Base-by-base conservation (phyloP, 208 protist species). In the Acanthamoeba comandoni region DNA sequence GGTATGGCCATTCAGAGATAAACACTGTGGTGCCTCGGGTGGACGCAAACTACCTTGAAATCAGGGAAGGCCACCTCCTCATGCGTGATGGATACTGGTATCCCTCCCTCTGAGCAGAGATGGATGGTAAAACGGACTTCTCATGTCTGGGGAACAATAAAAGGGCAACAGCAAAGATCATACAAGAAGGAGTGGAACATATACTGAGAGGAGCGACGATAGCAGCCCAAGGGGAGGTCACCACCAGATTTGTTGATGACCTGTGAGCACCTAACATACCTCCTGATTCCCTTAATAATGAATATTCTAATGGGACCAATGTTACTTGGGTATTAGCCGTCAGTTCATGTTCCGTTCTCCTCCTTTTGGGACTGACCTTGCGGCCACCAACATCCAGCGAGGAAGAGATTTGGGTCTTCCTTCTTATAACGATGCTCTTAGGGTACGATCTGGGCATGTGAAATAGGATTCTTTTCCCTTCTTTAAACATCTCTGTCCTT, bases 1-100 rank as follows among this genome's bases (percentile, higher is more conserved):
- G 94, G 26, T 95, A 92, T 69, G 94, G 94, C 29, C 94, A 95
- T 80, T 75, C 58, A 60, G 91, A 91, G 57, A 87, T 92, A 9
- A 89, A 89, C n/a, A 48, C n/a, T 8, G 31, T 55, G 2, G 19
- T 93, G 15, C 11, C 35, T 2, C 77, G 53, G 17, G 51, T 92
- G 12, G 67, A 91, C 53, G 84, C 26, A 2, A 19, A 93, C 2
- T 77, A 52, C 31, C 49, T 24, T 1, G 43, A 91, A 52, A 35
- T 70, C 29, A 26, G 26, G 12, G 26, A 73, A 35, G 65, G 62
- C 24, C 49, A 69, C 58, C 19, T 80, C 13, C 65, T 91, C 15
- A 2, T 80, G 29, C 43, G 77, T 17, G 85, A 92, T 12, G 9
- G 13, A n/a, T 89, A 62, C 82, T 89, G 48, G 22, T 29, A 65